Percentiles rank a stretch among this genome's conserved stretches.
phyloP scores from a whole-genome alignment of 257 asterid genomes.

The Petunia secreta region DNA sequence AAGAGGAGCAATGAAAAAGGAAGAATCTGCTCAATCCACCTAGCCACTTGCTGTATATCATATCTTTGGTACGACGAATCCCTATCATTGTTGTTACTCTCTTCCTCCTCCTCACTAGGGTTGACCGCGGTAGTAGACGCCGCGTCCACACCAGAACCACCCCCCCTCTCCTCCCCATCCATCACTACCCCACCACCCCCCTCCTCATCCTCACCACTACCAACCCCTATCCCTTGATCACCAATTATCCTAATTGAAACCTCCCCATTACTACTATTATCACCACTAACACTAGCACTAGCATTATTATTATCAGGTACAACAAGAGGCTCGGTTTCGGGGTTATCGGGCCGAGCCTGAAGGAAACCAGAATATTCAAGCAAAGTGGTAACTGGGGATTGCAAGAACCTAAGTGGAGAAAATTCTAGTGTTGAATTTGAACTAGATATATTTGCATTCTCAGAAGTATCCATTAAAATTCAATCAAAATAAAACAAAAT shows the following conservation, averaged over 20 bases:
- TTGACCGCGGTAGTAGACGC: conserved; percentile 11
- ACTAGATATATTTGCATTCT: conserved; percentile 34
- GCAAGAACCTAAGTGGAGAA: conserved; percentile 56
- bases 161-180: conserved; percentile 35
- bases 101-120: conserved; percentile 33
- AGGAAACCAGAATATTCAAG: conserved; percentile 73
- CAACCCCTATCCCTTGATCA: conserved; percentile 41
- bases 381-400: conserved; percentile 60
- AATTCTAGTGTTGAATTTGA: conserved; percentile 47
- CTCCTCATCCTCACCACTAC: conserved; percentile 31
- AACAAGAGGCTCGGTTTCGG: conserved; percentile 52
- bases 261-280: conserved; percentile 54
- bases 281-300: conserved; percentile 26
- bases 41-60: conserved; percentile 79
- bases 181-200: conserved; percentile 28
- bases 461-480: conserved; percentile 48
- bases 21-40: conserved; percentile 92
- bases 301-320: conserved; percentile 30
- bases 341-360: conserved; percentile 56
- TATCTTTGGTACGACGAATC: conserved; percentile 70
- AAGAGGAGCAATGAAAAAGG: conserved; percentile 79
- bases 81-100: conserved; percentile 37
- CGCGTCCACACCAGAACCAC: conserved; percentile 28
- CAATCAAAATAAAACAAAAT: conserved; percentile 43
- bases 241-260: conserved; percentile 75